Evolutionary conservation across 768 basidiomycete genomes (phyloP).

Genomic region (Rhodosporidiobolus sp.): DNA sequence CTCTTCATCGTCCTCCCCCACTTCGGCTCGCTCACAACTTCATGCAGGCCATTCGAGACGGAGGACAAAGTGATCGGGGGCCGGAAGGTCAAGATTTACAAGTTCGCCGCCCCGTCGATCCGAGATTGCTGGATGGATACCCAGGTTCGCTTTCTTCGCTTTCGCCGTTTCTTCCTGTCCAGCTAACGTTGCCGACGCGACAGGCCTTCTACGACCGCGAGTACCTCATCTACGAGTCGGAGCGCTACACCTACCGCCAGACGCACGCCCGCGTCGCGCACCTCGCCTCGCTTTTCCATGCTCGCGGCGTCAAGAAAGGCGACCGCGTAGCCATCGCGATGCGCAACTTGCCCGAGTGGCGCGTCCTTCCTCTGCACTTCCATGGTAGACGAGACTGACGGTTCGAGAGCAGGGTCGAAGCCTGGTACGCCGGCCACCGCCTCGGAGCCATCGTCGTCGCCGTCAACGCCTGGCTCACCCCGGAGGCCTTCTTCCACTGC

Average conservation of each 20-base stretch:
- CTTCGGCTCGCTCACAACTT: no score
- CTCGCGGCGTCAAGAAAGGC: constrained; percentile 59
- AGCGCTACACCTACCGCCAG: constrained; percentile 56
- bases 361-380: no score
- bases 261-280: constrained; percentile 47
- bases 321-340: constrained; percentile 61
- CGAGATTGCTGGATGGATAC: no score
- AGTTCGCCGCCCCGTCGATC: no score
- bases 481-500: constrained; percentile 55
- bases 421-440: constrained; percentile 65
- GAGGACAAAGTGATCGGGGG: no score
- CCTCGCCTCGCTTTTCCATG: constrained; percentile 50
- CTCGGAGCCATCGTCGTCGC: constrained; percentile 63
- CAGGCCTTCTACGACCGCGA: constrained; percentile 53
- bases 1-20: no score
- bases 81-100: no score
- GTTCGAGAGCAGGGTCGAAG: constrained; percentile 39
- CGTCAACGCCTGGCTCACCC: constrained; percentile 54
- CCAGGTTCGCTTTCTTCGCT: no score
- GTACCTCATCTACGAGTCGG: constrained; percentile 60
- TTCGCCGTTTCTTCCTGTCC: no score
- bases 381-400: no score
- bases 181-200: constrained; percentile 39
- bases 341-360: constrained; percentile 59
- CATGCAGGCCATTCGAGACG: no score